These are phyloP conservation scores for Polytrichum formosum DNA, from an alignment of 225 moss, liverwort and hornwort species.

Conservation along the genomic window DNA sequence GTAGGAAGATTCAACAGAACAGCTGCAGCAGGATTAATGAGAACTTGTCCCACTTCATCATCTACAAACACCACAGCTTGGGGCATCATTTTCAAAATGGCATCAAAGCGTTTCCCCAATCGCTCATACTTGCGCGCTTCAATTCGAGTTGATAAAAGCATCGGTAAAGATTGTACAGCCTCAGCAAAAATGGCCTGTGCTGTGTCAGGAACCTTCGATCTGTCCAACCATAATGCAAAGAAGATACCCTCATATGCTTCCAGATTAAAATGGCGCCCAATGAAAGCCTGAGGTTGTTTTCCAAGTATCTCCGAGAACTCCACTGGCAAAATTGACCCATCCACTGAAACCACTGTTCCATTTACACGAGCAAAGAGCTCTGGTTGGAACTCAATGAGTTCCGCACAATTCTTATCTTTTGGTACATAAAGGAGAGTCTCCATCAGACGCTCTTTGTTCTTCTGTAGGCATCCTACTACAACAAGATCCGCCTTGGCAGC, in stretches of 20 bases:
- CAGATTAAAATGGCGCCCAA: constrained; percentile 58
- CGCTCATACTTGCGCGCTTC: constrained; percentile 78
- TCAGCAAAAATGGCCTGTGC: constrained; percentile 68
- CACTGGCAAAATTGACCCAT: constrained; percentile 45
- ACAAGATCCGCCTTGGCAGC: constrained; percentile 75
- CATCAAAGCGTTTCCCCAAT: constrained; percentile 78
- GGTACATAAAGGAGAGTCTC: constrained; percentile 71
- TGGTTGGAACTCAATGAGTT: constrained; percentile 41
- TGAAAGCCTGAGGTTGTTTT: constrained; percentile 56
- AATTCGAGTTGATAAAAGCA: constrained; percentile 68
- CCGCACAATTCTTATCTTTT: constrained; percentile 25
- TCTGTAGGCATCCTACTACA: constrained; percentile 61
- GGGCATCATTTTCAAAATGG: constrained; percentile 85
- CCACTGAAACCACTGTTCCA: constrained; percentile 49
- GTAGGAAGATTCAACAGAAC: constrained; percentile 58
- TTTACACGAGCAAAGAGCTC: constrained; percentile 39
- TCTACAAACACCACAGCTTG: constrained; percentile 96
- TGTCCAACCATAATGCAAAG: constrained; percentile 68
- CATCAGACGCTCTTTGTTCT: constrained; percentile 32
- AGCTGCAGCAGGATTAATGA: constrained; percentile 82
- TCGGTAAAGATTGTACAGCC: constrained; percentile 66
- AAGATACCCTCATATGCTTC: constrained; percentile 64
- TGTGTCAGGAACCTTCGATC: constrained; percentile 33
- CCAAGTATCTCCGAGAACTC: constrained; percentile 60
- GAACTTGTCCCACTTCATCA: constrained; percentile 71